Evolutionary conservation across 352 stramenopile species (phyloP).

Genomic region (Phytophthora brassicae): DNA sequence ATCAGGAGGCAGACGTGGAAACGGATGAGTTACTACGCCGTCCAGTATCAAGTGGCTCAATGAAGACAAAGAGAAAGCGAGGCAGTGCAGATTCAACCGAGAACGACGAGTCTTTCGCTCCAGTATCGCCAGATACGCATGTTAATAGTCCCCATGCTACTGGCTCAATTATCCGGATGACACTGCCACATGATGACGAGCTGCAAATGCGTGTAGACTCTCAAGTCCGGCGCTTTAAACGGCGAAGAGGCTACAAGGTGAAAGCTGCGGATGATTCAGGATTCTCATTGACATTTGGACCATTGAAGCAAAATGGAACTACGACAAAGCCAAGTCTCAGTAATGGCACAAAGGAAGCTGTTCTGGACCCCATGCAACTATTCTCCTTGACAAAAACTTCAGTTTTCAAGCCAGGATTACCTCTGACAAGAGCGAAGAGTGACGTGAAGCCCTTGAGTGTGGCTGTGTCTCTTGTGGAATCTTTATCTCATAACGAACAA

Average conservation of each 20-base stretch:
- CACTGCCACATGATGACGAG: constrained; percentile 53
- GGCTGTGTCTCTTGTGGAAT: constrained; percentile 69
- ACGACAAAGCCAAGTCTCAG: not conserved
- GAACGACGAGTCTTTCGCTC: constrained; percentile 64
- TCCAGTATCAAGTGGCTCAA: constrained; percentile 19
- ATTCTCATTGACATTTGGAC: constrained; percentile 39
- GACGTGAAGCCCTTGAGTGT: constrained; percentile 58
- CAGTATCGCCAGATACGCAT: constrained; percentile 67
- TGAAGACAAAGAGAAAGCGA: constrained; percentile 60
- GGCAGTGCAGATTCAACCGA: constrained; percentile 38
- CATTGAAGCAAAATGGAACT: constrained; percentile 22
- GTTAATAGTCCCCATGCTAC: constrained; percentile 60
- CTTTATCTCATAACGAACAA: constrained; percentile 69
- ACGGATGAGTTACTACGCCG: constrained; percentile 41
- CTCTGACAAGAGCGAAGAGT: constrained; percentile 18
- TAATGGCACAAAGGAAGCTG: constrained; percentile 20
- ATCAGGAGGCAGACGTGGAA: constrained; percentile 48
- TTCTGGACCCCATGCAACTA: constrained; percentile 19
- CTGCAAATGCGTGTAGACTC: constrained; percentile 40
- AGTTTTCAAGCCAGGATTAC: constrained; percentile 20
- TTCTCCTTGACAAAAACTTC: constrained; percentile 33
- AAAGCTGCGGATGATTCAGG: constrained; percentile 14
- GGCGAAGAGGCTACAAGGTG: constrained; percentile 36
- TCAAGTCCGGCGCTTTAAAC: constrained; percentile 63
- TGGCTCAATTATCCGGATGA: constrained; percentile 54